phyloP scores from a whole-genome alignment of 2,329 filamentous ascomycete species.

The Alternaria triticina region DNA sequence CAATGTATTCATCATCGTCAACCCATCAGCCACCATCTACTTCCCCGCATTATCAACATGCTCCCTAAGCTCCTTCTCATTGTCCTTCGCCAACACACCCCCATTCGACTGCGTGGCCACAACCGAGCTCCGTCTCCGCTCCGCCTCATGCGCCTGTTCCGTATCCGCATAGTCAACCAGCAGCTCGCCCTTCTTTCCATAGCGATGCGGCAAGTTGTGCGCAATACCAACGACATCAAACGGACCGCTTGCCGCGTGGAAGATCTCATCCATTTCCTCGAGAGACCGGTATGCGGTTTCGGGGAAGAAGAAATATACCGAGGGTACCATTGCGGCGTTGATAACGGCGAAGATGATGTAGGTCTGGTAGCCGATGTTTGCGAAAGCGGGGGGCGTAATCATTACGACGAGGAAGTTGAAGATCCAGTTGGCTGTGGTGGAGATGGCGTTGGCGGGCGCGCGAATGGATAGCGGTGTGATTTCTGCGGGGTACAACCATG shows the following conservation, averaged over 20 bases:
- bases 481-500: slow-evolving; percentile 70
- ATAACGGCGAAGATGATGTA: slow-evolving; percentile 65
- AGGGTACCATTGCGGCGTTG: slow-evolving; percentile 62
- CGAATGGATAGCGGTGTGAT: slow-evolving; percentile 89
- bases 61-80: slow-evolving; percentile 6
- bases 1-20: background rate
- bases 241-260: slow-evolving; percentile 60
- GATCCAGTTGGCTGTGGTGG: slow-evolving; percentile 69
- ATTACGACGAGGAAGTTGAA: slow-evolving; percentile 69
- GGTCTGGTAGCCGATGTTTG: slow-evolving; percentile 61
- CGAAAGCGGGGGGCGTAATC: slow-evolving; percentile 68
- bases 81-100: slow-evolving; percentile 5
- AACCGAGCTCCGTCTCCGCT: slow-evolving; percentile 39
- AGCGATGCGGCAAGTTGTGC: slow-evolving; percentile 60
- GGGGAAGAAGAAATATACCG: slow-evolving; percentile 67
- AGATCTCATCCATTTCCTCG: slow-evolving; percentile 64
- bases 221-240: slow-evolving; percentile 60
- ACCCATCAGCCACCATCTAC: background rate
- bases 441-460: slow-evolving; percentile 84
- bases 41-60: slow-evolving; percentile 3
- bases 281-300: slow-evolving; percentile 61
- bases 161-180: slow-evolving; percentile 59
- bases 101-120: slow-evolving; percentile 16
- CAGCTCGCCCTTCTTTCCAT: slow-evolving; percentile 64
- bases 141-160: slow-evolving; percentile 39